Base-by-base conservation (phyloP, 2,329 filamentous ascomycete genomes). In the Dryadomyces quercus-mongolicae region DNA sequence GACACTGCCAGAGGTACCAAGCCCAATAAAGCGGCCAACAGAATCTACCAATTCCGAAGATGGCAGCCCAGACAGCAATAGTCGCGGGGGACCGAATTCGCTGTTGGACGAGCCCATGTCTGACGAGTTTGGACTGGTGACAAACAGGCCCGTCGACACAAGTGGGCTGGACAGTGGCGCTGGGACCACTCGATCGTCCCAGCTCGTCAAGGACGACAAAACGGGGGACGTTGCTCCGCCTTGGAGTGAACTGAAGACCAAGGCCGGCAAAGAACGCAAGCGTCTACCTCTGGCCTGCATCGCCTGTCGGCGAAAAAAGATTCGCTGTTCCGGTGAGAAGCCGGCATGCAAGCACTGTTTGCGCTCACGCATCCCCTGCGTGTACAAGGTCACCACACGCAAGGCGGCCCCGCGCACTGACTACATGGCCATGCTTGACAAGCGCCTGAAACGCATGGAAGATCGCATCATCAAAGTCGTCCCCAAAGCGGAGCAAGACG, bases 341-440 rank as follows among this genome's bases (percentile, higher is more conserved):
- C 93, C 93, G 2, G 88, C 91, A 0, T 98, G 93, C 75, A 96
- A 95, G 68, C 93, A 97, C 70, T 97, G 93, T 66, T 76, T 94
- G 56, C 82, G 91, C 55, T 95, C 92, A 52, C 82, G 92, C 46
- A 94, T 95, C 61, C 92, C 92, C 1, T 98, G 93, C 66, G 91
- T 97, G 5, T 98, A 97, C 76, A 97, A 97, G 65, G 89, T 95
- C 56, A 97, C 91, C 0, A 90, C 91, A 4, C 80, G 93, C 57
- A 97, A 97, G 68, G 90, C 92, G 1, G 90, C 91, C 3, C 93
- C 93, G 2, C 80, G 93, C 52, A 97, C 93, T 18, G 93, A 97
- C 69, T 97, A 97, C 69, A 97, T 97, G 93, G 90, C 91, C 45
- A 97, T 97, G 90, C 73, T 97, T 62, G 93, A 97, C 70, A 96